Conservation (phyloP, 805 yeast species). For the Ogataea nitratoaversa region DNA sequence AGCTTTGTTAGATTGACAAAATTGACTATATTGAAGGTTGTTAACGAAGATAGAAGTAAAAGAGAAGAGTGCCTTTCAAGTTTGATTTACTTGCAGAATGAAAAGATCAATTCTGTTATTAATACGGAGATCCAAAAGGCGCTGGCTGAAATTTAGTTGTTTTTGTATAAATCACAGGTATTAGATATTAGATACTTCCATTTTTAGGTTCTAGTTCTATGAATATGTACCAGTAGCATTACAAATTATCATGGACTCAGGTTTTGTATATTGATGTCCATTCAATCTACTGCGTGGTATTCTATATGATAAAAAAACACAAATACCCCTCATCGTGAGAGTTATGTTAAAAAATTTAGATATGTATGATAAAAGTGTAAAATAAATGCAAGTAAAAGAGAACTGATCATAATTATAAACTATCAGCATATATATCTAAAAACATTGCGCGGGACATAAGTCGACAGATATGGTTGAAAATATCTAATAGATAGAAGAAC, state of each 20-base stretch:
- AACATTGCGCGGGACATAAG: too few relatives aligned
- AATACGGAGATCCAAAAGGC: conserved; percentile 31
- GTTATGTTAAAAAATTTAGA: conserved; percentile 28
- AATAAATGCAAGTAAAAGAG: too few relatives aligned
- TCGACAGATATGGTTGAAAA: too few relatives aligned
- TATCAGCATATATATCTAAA: too few relatives aligned
- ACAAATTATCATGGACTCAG: too few relatives aligned
- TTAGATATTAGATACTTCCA: conserved; percentile 65
- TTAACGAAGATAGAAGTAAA: conserved; percentile 28
- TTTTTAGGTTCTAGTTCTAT: conserved; percentile 99
- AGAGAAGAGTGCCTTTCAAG: conserved; percentile 43
- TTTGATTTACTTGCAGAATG: conserved; percentile 24
- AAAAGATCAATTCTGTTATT: conserved; percentile 48
- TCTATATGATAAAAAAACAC: too few relatives aligned
- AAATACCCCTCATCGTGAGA: conserved; percentile 44
- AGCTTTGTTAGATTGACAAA: conserved; percentile 34
- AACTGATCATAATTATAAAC: too few relatives aligned
- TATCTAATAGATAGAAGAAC: too few relatives aligned
- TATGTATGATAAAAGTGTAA: conserved; percentile 17
- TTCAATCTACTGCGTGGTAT: too few relatives aligned
- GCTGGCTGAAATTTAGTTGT: conserved; percentile 2
- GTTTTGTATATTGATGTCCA: too few relatives aligned
- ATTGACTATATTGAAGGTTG: conserved; percentile 5
- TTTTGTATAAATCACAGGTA: neutral
- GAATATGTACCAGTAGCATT: conserved; percentile 86